Base-by-base conservation (phyloP, 805 yeast genomes). In the Millerozyma acaciae region DNA sequence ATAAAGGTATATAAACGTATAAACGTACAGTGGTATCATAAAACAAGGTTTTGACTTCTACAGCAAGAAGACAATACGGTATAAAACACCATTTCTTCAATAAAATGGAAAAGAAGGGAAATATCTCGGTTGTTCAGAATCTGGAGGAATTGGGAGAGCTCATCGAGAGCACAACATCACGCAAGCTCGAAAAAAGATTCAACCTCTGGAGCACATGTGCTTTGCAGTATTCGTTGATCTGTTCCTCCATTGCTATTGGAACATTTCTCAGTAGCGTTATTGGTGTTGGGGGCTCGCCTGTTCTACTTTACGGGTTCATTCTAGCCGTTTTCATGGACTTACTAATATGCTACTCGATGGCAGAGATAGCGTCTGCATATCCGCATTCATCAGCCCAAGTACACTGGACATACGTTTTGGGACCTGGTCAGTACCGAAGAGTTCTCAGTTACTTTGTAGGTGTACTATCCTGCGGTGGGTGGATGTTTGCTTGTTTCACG, bases 311-410 rank as follows among this genome's bases (percentile, higher is more conserved):
- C 28, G 53, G 55, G 6, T 50, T 28, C 36, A 39, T 49, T 8
- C 26, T 50, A 14, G 46, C 50, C 4, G 48, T 43, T 4, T 26
- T 37, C 2, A 35, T 39, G 25, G 49, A 45, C 32, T 37, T 50
- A 21, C 28, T 50, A 4, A 36, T 48, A 16, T 45, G 51, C 35
- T 43, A 30, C 23, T 43, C 42, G 18, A 22, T 50, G 33, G 55
- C 53, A 3, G 67, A 60, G 38, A 44, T 60, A 14, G 57, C 58
- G 4, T 59, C 60, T 25, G 57, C 56, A 2, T 58, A 48, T 23
- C 63, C 67, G 1, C 53, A 55, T 26, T 45, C 60, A 12, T 58
- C 61, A 26, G 65, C 60, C 12, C 61, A 55, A 29, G 42, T 57
- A 7, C 57, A 57, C 15, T 60, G 66, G 65, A 53, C 62, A 8